Conservation (phyloP, 345 rosid species). For the Corymbia maculata region DNA sequence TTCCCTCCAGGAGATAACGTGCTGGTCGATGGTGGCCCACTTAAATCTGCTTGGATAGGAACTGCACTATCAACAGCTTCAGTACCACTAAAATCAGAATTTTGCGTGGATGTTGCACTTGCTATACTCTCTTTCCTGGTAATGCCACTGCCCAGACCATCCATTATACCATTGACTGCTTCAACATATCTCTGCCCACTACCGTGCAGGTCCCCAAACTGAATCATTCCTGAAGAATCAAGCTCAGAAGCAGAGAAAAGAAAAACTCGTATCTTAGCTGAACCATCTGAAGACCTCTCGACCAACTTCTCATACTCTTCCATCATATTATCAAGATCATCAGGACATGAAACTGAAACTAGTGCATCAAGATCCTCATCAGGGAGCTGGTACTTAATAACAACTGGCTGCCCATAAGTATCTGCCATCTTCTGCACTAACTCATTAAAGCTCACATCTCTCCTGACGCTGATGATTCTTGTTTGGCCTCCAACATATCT, state of each 20-base stretch:
- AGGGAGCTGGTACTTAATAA: slow-evolving; percentile 72
- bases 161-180: slow-evolving; percentile 51
- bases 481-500: slow-evolving; percentile 78
- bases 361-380: slow-evolving; percentile 82
- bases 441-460: slow-evolving; percentile 41
- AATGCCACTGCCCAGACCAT: slow-evolving; percentile 21
- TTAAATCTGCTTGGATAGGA: slow-evolving; percentile 25
- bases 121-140: slow-evolving; percentile 53
- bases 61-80: slow-evolving; percentile 33
- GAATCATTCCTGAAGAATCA: slow-evolving; percentile 34
- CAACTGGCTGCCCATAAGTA: slow-evolving; percentile 39
- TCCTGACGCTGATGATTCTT: slow-evolving; percentile 47
- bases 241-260: slow-evolving; percentile 45
- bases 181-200: slow-evolving; percentile 59
- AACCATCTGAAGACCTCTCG: slow-evolving; percentile 55
- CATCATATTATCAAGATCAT: slow-evolving; percentile 82
- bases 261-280: slow-evolving; percentile 64
- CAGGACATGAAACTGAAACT: slow-evolving; percentile 63
- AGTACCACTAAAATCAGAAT: slow-evolving; percentile 48
- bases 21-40: slow-evolving; percentile 18
- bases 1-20: slow-evolving; percentile 22
- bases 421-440: slow-evolving; percentile 47
- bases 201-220: slow-evolving; percentile 42
- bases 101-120: slow-evolving; percentile 55
- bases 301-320: slow-evolving; percentile 66